These are phyloP conservation scores for Solanum hybrid DNA, from an alignment of 305 asterid genomes.

Conservation along the genomic window DNA sequence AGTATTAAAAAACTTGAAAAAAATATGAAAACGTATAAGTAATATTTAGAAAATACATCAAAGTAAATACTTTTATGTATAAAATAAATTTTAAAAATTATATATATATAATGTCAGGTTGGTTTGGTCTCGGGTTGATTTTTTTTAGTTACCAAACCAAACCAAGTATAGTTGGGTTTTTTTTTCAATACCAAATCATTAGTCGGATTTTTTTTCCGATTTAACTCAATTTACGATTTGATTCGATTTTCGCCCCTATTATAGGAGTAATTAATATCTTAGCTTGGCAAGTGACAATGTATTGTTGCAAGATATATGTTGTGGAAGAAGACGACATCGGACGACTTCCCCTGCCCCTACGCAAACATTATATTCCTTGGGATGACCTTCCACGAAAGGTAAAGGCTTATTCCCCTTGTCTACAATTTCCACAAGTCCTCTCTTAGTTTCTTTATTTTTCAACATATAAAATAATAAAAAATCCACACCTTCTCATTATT, in stretches of 20 bases:
- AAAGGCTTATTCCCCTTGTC: not conserved
- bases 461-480: not conserved
- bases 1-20: no score
- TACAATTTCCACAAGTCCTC: not conserved
- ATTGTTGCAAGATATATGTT: not conserved
- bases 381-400: not conserved
- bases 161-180: not conserved
- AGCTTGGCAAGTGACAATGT: not conserved
- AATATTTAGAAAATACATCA: no score
- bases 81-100: no score
- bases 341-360: not conserved
- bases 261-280: not conserved
- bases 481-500: not conserved
- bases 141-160: not conserved
- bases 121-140: not conserved
- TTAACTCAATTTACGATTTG: no score
- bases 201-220: not conserved
- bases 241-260: not conserved
- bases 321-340: not conserved
- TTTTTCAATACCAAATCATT: not conserved
- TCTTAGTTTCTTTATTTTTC: not conserved
- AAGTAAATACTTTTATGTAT: no score
- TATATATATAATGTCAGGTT: not conserved
- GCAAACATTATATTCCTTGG: not conserved
- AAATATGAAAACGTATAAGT: no score